Percentiles rank a stretch among this genome's conserved stretches.
Evolutionary conservation across 306 rosid species (phyloP).

Genomic region (Trifolium subterraneum): DNA sequence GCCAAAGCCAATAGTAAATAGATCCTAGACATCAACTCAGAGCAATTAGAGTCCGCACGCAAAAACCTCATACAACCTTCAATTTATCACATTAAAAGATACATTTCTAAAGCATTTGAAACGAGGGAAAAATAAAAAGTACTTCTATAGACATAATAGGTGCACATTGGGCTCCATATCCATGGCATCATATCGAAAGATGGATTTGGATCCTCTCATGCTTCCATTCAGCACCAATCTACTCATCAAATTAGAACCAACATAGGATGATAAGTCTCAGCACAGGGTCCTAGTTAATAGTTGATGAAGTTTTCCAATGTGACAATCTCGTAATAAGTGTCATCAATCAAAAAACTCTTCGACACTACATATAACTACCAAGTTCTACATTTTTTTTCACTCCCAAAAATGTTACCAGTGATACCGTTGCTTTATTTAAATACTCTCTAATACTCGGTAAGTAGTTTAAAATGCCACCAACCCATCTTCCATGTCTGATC

Average conservation of each 20-base stretch:
- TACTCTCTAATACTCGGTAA: too few relatives aligned
- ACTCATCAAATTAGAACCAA: neutral
- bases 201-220: too few relatives aligned
- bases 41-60: slow-evolving; percentile 21
- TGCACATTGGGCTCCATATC: neutral
- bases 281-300: neutral
- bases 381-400: neutral
- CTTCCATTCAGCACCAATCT: too few relatives aligned
- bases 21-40: slow-evolving; percentile 59
- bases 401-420: too few relatives aligned
- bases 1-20: slow-evolving; percentile 89
- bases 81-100: neutral
- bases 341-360: slow-evolving; percentile 27
- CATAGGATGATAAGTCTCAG: neutral
- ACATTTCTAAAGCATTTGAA: neutral
- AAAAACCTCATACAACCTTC: neutral
- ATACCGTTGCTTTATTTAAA: too few relatives aligned
- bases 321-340: neutral
- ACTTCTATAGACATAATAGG: neutral
- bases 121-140: neutral
- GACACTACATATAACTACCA: neutral
- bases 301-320: neutral
- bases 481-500: slow-evolving; percentile 5
- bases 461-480: too few relatives aligned
- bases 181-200: slow-evolving; percentile 2